Evolutionary conservation across 176 grass and related monocot genomes (phyloP), one percentile per base, ranked within the genome.

Genomic region (Alopecurus myosuroides): DNA sequence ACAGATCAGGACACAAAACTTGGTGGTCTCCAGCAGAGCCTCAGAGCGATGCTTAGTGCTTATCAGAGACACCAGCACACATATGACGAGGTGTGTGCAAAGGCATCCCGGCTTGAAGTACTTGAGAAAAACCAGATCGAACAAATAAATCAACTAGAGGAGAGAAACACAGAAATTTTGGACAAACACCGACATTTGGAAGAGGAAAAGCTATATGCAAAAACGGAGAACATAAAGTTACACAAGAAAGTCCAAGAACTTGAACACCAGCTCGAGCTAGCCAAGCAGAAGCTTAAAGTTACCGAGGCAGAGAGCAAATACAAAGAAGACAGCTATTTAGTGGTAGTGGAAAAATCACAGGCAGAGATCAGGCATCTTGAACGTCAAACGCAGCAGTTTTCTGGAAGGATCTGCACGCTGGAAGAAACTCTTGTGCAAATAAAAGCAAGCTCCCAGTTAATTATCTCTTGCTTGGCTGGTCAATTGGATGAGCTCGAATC

Each of bases 261-360:
- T 70, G 85, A 94, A 81, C 83, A 82, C 63, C 91, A 92, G 36
- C 77, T 93, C 51, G 81, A 92, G 49, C 51, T 98, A 36, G 80
- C 86, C 44, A 89, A 94, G 40, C 93, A 95, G 72, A 94, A 94
- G 53, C 85, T 98, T 55, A 88, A 89, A 87, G 56, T 90, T 49
- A 85, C 88, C 0, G 87, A 95, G 71, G 81, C 80, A 66, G 93
- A 95, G 64, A 83, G 88, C 67, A 94, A 80, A 76, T 80, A 80
- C 77, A 98, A 90, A 87, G 93, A 95, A 86, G 89, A 88, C 19
- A 83, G 28, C 42, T 85, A 85, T 55, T 66, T 82, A 25, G 85
- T 39, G 10, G 26, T 84, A 56, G 36, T 88, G 13, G 78, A 91
- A 78, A 63, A 34, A 26, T 82, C 81, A 41, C 86, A 90, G 70